A percentile compares a stretch with the other conserved stretches of the same genome.
phyloP scores from a whole-genome alignment of 2,329 filamentous ascomycete genomes.

The Xylaria sp. region DNA sequence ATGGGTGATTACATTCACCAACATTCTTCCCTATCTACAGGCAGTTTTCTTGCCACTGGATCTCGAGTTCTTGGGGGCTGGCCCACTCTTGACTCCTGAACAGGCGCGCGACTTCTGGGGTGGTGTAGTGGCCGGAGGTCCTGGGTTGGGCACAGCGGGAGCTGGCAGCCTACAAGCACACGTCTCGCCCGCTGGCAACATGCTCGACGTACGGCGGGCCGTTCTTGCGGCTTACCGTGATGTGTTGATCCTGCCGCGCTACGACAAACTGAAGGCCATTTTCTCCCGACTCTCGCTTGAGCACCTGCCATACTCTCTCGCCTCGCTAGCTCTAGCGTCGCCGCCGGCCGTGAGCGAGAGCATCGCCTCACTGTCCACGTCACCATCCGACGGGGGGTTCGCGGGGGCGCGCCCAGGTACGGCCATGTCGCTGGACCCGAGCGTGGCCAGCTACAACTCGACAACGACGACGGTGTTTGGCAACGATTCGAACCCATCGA shows the following conservation, averaged over 20 bases:
- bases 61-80: slow-evolving; percentile 86
- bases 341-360: slow-evolving; percentile 56
- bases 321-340: slow-evolving; percentile 58
- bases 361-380: slow-evolving; percentile 56
- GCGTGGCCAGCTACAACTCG: slow-evolving; percentile 78
- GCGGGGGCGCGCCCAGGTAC: slow-evolving; percentile 66
- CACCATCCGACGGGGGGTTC: slow-evolving; percentile 45
- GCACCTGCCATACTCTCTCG: slow-evolving; percentile 64
- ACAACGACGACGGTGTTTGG: slow-evolving; percentile 82
- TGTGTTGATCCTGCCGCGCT: slow-evolving; percentile 83
- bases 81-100: slow-evolving; percentile 75
- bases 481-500: slow-evolving; percentile 56
- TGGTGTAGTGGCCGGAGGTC: slow-evolving; percentile 59
- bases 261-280: slow-evolving; percentile 85
- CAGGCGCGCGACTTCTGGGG: slow-evolving; percentile 93
- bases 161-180: slow-evolving; percentile 45
- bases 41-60: slow-evolving; percentile 93
- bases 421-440: slow-evolving; percentile 74
- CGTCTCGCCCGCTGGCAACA: slow-evolving; percentile 55
- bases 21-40: slow-evolving; percentile 90
- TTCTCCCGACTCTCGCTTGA: slow-evolving; percentile 90
- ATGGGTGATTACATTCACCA: slow-evolving; percentile 92
- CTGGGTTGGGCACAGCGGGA: slow-evolving; percentile 33
- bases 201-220: slow-evolving; percentile 85
- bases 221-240: slow-evolving; percentile 90